Percentiles rank a stretch among this genome's conserved stretches.
phyloP scores from a whole-genome alignment of 495 filamentous ascomycete species.

The Penicillium silybi region DNA sequence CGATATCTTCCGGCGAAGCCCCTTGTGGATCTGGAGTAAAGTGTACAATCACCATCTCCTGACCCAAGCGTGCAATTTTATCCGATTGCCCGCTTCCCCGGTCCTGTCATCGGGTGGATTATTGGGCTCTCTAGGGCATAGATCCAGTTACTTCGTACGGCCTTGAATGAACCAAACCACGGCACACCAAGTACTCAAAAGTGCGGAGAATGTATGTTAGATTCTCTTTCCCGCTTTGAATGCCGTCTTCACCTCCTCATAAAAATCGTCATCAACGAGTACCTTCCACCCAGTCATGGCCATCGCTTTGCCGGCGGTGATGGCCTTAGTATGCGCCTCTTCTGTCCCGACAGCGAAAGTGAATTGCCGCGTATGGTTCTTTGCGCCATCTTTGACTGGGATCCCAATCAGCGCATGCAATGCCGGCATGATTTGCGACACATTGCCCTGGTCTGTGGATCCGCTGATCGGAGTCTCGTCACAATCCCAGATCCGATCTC shows the following conservation, averaged over 20 bases:
- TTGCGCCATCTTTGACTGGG: not conserved
- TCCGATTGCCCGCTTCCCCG: too few species aligned
- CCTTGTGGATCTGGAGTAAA: too few species aligned
- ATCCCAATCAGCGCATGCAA: not conserved
- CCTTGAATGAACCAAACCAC: too few species aligned
- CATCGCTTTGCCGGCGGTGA: not conserved
- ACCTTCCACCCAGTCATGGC: not conserved
- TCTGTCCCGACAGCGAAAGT: slow-evolving; percentile 2
- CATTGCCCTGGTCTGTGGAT: not conserved
- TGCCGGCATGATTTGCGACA: not conserved
- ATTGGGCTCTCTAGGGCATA: too few species aligned
- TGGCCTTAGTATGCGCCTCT: not conserved
- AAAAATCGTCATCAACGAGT: not conserved
- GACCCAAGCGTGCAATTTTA: too few species aligned
- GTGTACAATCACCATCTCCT: too few species aligned
- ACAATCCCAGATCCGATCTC: not conserved
- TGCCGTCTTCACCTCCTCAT: not conserved
- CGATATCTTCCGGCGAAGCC: too few species aligned
- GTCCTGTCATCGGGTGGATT: too few species aligned
- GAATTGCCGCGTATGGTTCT: slow-evolving; percentile 2
- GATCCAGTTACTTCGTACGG: too few species aligned
- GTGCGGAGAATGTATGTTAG: not conserved
- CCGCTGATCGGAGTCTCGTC: not conserved
- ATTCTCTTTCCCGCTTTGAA: not conserved
- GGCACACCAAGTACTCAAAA: too few species aligned